Evolutionary conservation across 2,329 filamentous ascomycete species (phyloP), one percentile per base, ranked within the genome.

Genomic region (Penicillium rolfsii): DNA sequence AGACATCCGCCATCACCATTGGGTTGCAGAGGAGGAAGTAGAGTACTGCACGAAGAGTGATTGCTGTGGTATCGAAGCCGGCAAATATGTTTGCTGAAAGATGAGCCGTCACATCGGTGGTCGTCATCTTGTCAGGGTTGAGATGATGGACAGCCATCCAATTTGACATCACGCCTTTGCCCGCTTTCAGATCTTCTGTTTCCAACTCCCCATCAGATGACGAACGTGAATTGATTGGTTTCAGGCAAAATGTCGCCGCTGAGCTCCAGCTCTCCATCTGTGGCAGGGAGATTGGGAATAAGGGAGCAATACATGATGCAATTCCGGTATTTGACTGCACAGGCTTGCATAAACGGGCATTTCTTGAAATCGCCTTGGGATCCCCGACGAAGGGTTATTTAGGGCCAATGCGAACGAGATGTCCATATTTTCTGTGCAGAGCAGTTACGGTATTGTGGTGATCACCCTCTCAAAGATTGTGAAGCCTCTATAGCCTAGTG

Each of bases 1-100:
- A 67, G 2, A 83, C 67, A 43, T 73, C 75, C 8, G 65, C 36
- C 58, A 81, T 67, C 3, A 63, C 62, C 0, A 60, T 12, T 1
- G 72, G 74, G 22, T 77, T 67, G 16, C 67, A 69, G 52, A 74
- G 59, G 9, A 81, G 71, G 54, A 76, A 69, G 60, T 80, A 78
- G 59, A 81, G 68, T 35, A 79, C 67, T 1, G 78, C 72, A 4
- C 76, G 70, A 5, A 82, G 66, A 0, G 74, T 71, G 40, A 77
- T 79, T 8, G 76, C 78, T 1, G 77, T 80, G 4, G 78, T 66
- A 46, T 69, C 63, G 5, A 59, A 62, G 0, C 70, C 71, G 9
- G 70, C 70, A 43, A 71, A 67, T 1, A 72, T 66, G 58, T 72
- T 74, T 2, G 67, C 67, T 8, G 67, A 70, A 5, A 71, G 56